Percentiles rank a stretch among this genome's conserved stretches.
These are phyloP conservation scores for Orbilia brochopaga DNA, from an alignment of 2,329 filamentous ascomycete species.

Conservation along the genomic window DNA sequence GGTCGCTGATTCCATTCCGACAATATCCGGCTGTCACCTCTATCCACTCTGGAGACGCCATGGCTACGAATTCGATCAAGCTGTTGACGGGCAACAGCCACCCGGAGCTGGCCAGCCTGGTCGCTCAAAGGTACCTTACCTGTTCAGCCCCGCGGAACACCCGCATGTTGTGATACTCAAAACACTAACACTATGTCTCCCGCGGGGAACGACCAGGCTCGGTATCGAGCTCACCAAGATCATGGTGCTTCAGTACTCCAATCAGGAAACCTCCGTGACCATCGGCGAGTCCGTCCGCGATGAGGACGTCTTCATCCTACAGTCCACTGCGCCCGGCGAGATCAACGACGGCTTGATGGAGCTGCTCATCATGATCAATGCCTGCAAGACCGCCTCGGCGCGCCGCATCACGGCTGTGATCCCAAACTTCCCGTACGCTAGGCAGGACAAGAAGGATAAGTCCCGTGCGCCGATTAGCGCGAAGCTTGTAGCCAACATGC, in stretches of 20 bases:
- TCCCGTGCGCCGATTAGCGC: slow-evolving; percentile 95
- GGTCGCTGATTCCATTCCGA: neutral
- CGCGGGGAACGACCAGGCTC: slow-evolving; percentile 60
- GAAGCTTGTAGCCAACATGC: slow-evolving; percentile 95
- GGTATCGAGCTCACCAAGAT: slow-evolving; percentile 73
- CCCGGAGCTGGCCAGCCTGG: slow-evolving; percentile 72
- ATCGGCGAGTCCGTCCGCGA: slow-evolving; percentile 96
- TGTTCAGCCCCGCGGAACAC: neutral
- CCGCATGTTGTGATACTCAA: neutral
- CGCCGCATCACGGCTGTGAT: slow-evolving; percentile 93
- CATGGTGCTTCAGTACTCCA: slow-evolving; percentile 80
- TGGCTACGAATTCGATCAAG: slow-evolving; percentile 77
- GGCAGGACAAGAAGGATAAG: slow-evolving; percentile 97
- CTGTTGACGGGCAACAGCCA: slow-evolving; percentile 77
- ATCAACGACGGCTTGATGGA: slow-evolving; percentile 99
- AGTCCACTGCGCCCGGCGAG: slow-evolving; percentile 84
- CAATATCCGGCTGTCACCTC: neutral
- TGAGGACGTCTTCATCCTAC: slow-evolving; percentile 96
- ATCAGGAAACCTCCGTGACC: slow-evolving; percentile 86
- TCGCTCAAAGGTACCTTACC: slow-evolving; percentile 61
- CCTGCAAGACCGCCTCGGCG: slow-evolving; percentile 83
- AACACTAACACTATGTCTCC: neutral
- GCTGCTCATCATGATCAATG: slow-evolving; percentile 96
- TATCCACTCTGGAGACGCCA: slow-evolving; percentile 55
- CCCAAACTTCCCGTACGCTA: slow-evolving; percentile 93